Evolutionary conservation across 129 eudicot genomes (phyloP), one percentile per base, ranked within the genome.

Genomic region (Glebionis coronaria): DNA sequence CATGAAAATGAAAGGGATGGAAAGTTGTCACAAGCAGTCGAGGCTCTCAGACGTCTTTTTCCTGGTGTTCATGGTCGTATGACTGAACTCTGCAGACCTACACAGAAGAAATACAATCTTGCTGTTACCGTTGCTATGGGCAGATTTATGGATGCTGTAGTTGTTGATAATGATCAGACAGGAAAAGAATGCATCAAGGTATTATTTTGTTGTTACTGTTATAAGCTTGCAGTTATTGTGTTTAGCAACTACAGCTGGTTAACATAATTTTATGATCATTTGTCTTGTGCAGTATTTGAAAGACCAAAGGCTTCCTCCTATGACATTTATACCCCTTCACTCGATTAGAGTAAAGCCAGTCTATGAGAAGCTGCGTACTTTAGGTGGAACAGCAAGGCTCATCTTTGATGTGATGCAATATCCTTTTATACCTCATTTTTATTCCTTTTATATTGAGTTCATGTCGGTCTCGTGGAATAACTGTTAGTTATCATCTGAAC

Each of bases 41-140:
- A 86, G 74, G 87, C 92, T 66, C 90, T 94, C 50, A 94, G 87
- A 59, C 95, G 97, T 49, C 90, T 86, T 60, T 94, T 94, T 85
- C 87, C 97, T 72, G 97, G 99, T 51, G 99, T 94, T 69, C 99
- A 94, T 89, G 99, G 99, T 71, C 92, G 99, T 73, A 94, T 94
- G 99, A 94, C 97, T 45, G 99, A 94, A 67, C 87, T 94, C 20
- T 94, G 97, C 80, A 80, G 97, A 71, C 97, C 99, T 35, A 89
- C 90, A 60, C 88, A 84, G 61, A 82, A 83, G 77, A 94, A 94
- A 71, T 94, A 94, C 72, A 86, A 89, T 68, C 95, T 94, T 60
- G 99, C 99, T 75, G 99, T 94, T 31, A 94, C 99, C 27, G 99
- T 94, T 75, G 99, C 99, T 59, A 94, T 94, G 99, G 99, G 99